Percentiles rank a stretch among this genome's conserved stretches.
These are phyloP conservation scores for Apiotrichum laibachii DNA, from an alignment of 1,284 basidiomycete species.

Conservation along the genomic window DNA sequence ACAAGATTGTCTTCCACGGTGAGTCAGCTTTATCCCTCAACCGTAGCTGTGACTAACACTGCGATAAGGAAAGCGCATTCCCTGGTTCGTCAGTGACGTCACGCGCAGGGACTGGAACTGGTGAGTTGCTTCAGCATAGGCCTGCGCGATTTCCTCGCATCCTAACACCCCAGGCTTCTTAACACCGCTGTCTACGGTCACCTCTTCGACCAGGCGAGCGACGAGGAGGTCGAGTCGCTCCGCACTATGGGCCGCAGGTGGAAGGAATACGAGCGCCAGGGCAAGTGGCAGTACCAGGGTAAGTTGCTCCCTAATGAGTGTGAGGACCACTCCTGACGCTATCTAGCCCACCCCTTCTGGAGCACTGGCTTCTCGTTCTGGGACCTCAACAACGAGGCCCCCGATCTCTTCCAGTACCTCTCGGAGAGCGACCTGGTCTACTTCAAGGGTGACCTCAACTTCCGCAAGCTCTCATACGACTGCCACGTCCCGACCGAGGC, in stretches of 20 bases:
- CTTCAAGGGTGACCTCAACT: conserved; percentile 96
- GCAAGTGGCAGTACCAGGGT: conserved; percentile 86
- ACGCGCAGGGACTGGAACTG: conserved; percentile 96
- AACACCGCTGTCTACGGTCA: conserved; percentile 85
- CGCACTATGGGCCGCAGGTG: conserved; percentile 78
- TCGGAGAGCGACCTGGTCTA: conserved; percentile 86
- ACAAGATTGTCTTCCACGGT: conserved; percentile 75
- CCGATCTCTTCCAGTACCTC: conserved; percentile 91
- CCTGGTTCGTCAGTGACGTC: conserved; percentile 95
- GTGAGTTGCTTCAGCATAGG: conserved; percentile 44
- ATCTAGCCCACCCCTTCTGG: conserved; percentile 77
- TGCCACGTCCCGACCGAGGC: conserved; percentile 88
- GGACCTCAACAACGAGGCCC: conserved; percentile 74
- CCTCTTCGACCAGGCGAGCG: conserved; percentile 71
- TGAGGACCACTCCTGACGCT: not conserved
- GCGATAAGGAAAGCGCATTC: conserved; percentile 22
- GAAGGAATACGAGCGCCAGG: conserved; percentile 95
- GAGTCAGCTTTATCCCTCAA: conserved; percentile 25
- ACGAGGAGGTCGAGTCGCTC: conserved; percentile 77
- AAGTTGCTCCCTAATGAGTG: conserved; percentile 2
- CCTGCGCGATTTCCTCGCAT: not conserved
- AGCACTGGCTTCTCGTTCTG: conserved; percentile 85
- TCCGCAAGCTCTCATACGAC: conserved; percentile 84
- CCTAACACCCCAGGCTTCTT: conserved; percentile 55
- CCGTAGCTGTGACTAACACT: not conserved